Evolutionary conservation across 148 eudicot genomes (phyloP).

Genomic region (Rhododendron vialii): DNA sequence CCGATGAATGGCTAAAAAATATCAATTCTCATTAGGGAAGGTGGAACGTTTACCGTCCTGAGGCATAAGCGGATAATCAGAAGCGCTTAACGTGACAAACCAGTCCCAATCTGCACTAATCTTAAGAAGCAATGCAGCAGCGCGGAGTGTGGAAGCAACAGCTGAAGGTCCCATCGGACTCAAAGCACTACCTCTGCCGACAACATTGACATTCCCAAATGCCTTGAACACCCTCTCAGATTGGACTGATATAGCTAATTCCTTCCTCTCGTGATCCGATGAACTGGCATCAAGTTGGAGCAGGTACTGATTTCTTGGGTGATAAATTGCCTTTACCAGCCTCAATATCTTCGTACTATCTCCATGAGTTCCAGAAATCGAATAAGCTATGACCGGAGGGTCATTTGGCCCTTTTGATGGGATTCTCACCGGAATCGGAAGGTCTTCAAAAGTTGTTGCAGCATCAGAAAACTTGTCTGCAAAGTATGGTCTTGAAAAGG

Average conservation of each 20-base stretch:
- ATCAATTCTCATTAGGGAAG: neutral
- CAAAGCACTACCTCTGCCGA: constrained; percentile 24
- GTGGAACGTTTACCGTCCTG: constrained; percentile 31
- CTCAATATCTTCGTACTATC: constrained; percentile 24
- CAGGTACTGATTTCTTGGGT: constrained; percentile 42
- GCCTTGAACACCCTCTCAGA: constrained; percentile 21
- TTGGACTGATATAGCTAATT: constrained; percentile 19
- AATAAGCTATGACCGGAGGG: constrained; percentile 38
- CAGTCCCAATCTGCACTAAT: constrained; percentile 30
- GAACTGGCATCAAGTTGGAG: constrained; percentile 27
- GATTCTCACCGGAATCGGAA: neutral
- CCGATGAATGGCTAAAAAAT: neutral
- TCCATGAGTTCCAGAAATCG: constrained; percentile 27
- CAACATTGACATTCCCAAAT: constrained; percentile 33
- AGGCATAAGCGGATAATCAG: constrained; percentile 38
- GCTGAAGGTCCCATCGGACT: constrained; percentile 27
- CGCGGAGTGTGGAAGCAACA: constrained; percentile 33
- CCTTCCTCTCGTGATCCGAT: constrained; percentile 19
- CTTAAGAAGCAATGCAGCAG: constrained; percentile 35
- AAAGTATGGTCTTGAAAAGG: constrained; percentile 3
- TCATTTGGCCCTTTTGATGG: constrained; percentile 6
- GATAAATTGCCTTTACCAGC: constrained; percentile 32
- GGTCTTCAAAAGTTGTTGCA: neutral
- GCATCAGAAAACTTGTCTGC: neutral
- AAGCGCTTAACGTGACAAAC: constrained; percentile 28